A percentile compares a stretch with the other conserved stretches of the same genome.
Conservation (phyloP, 495 filamentous ascomycete genomes). For the Trichocladium antarcticum region DNA sequence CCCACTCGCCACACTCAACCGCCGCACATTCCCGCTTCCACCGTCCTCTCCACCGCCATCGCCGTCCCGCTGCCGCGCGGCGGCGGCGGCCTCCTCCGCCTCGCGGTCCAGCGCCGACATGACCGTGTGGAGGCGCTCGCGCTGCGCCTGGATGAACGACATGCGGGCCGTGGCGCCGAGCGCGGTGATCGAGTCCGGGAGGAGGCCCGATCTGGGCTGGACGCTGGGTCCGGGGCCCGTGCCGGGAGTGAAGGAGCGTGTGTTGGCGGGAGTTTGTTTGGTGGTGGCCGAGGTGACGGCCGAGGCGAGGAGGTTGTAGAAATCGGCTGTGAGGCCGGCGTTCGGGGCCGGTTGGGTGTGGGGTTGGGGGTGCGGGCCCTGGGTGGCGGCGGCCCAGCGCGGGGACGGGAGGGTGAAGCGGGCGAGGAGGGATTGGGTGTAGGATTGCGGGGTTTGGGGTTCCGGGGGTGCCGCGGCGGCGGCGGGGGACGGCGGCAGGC, state of each 20-base stretch:
- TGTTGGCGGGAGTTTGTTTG: conserved; percentile 17
- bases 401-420: conserved; percentile 71
- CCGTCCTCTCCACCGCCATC: conserved; percentile 9
- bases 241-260: neutral
- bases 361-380: conserved; percentile 9
- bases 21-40: conserved; percentile 8
- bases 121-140: conserved; percentile 58
- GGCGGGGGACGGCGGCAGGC: conserved; percentile 44
- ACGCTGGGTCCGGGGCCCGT: neutral
- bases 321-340: conserved; percentile 44
- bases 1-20: conserved; percentile 39
- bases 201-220: too few relatives aligned
- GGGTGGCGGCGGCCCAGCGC: conserved; percentile 27
- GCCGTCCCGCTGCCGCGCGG: conserved; percentile 11
- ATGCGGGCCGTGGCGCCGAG: conserved; percentile 52
- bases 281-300: conserved; percentile 40
- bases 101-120: conserved; percentile 65
- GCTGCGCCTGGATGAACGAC: conserved; percentile 59
- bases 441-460: conserved; percentile 44
- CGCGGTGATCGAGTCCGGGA: conserved; percentile 52
- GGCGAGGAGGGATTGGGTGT: conserved; percentile 70
- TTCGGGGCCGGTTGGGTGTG: conserved; percentile 6
- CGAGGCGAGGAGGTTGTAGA: conserved; percentile 65
- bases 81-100: conserved; percentile 36
- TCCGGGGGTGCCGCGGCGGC: conserved; percentile 29